A percentile compares a stretch with the other conserved stretches of the same genome.
Evolutionary conservation across 129 eudicot genomes (phyloP).

Genomic region (Erigeron canadensis): DNA sequence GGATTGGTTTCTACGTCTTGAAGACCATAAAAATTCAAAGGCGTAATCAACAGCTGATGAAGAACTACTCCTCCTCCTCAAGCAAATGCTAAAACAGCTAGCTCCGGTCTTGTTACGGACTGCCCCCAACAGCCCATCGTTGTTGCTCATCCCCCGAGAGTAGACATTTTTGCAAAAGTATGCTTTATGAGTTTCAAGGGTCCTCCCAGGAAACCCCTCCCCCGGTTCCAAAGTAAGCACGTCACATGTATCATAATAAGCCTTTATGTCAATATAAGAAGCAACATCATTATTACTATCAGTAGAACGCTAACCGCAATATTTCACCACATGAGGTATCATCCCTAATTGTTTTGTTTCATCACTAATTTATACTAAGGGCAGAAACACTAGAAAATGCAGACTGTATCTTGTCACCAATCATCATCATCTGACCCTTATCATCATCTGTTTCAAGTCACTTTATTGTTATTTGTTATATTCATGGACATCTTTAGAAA

Average conservation of each 20-base stretch:
- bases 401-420: too few relatives aligned
- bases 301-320: too few relatives aligned
- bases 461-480: too few relatives aligned
- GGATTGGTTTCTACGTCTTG: not conserved
- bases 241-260: slow-evolving; percentile 8
- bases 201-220: not conserved
- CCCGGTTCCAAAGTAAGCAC: not conserved
- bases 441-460: too few relatives aligned
- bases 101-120: not conserved
- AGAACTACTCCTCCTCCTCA: slow-evolving; percentile 4
- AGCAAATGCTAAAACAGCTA: slow-evolving; percentile 1
- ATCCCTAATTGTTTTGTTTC: too few relatives aligned
- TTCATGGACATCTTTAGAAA: too few relatives aligned
- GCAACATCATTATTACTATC: too few relatives aligned
- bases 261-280: too few relatives aligned
- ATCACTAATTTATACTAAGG: too few relatives aligned
- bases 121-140: not conserved
- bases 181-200: not conserved
- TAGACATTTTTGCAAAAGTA: not conserved
- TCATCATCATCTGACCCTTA: too few relatives aligned
- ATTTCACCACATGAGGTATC: too few relatives aligned
- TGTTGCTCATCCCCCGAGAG: not conserved
- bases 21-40: slow-evolving; percentile 15
- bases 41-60: not conserved
- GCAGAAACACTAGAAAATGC: too few relatives aligned